Evolutionary conservation across 768 basidiomycete species (phyloP).

Genomic region (Pisolithus albus): DNA sequence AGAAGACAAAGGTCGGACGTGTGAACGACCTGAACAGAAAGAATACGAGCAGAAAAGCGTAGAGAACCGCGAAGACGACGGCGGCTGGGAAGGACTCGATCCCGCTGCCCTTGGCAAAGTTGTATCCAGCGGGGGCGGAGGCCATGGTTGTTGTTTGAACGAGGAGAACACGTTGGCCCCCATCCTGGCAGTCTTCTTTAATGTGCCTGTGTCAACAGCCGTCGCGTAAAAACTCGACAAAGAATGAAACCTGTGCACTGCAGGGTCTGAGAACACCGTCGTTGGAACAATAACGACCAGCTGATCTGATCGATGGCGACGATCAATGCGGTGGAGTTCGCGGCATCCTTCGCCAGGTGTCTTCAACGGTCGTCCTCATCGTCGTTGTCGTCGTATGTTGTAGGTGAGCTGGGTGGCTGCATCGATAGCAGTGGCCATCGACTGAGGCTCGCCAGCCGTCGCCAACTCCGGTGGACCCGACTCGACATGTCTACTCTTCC

Average conservation of each 20-base stretch:
- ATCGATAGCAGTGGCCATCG: neutral
- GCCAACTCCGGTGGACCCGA: slow-evolving; percentile 82
- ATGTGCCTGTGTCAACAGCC: neutral
- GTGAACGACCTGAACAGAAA: slow-evolving; percentile 11
- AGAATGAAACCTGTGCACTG: too few species aligned
- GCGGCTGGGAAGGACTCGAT: slow-evolving; percentile 21
- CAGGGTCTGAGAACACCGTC: too few species aligned
- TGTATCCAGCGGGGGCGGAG: neutral
- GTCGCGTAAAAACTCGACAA: too few species aligned
- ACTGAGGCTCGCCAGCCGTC: slow-evolving; percentile 39
- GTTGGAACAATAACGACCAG: too few species aligned
- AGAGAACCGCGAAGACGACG: slow-evolving; percentile 21
- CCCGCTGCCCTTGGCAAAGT: slow-evolving; percentile 14
- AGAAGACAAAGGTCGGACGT: slow-evolving; percentile 15
- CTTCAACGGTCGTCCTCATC: too few species aligned
- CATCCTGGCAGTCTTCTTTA: too few species aligned
- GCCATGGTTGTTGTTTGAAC: slow-evolving; percentile 5
- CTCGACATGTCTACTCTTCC: slow-evolving; percentile 70
- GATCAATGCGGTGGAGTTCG: neutral
- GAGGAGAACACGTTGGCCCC: too few species aligned
- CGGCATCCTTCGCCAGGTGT: neutral
- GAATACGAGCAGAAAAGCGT: slow-evolving; percentile 13
- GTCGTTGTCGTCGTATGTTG: too few species aligned
- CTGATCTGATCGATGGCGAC: neutral
- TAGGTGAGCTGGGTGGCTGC: too few species aligned